Base-by-base conservation (phyloP, 176 grass and related monocot genomes). In the Echinochloa phyllopogon region DNA sequence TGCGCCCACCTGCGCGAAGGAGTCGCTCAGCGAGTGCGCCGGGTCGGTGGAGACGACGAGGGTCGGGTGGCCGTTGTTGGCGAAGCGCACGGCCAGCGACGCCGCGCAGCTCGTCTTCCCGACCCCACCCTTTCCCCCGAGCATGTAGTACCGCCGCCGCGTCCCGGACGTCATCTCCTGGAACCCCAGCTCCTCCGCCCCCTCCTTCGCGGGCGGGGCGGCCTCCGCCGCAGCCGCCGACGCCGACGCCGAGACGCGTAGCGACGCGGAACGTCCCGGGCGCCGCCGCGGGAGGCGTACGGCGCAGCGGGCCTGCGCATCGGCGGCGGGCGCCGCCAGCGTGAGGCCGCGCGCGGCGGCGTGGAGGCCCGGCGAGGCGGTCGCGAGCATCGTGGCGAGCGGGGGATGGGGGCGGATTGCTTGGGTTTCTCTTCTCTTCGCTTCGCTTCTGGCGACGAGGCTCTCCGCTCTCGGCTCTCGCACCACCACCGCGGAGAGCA, bases 61-160 rank as follows among this genome's bases (percentile, higher is more conserved):
- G 40, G 92, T 97, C 20, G 95, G 95, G 80, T 98, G 92, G 41
- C 92, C 92, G 74, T 64, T 78, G 90, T 98, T 98, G 25, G 95
- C 95, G 85, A 98, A 98, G 74, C 92, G 91, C 69, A 98, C 92
- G 53, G 90, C 92, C 50, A 98, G 90, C 12, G 92, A 93, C 56
- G 90, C 92, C 3, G 92, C 95, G 69, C 95, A 98, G 69, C 95
- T 98, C 36, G 90, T 98, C 84, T 98, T 98, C 50, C 95, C 92
- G 40, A 95, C 95, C 6, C 95, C 90, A 4, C 95, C 95, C 82
- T 98, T 94, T 3, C 95, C 95, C 1, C 95, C 95, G 49, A 98
- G 88, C 95, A 98, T 95, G 88, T 93, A 93, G 70, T 93, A 95
- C 40, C 90, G 75, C 56, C 92, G 78, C 88, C 65, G 63, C 15